Evolutionary conservation across 1,284 basidiomycete genomes (phyloP), one percentile per base, ranked within the genome.

Genomic region (Phellopilus nigrolimitatus): DNA sequence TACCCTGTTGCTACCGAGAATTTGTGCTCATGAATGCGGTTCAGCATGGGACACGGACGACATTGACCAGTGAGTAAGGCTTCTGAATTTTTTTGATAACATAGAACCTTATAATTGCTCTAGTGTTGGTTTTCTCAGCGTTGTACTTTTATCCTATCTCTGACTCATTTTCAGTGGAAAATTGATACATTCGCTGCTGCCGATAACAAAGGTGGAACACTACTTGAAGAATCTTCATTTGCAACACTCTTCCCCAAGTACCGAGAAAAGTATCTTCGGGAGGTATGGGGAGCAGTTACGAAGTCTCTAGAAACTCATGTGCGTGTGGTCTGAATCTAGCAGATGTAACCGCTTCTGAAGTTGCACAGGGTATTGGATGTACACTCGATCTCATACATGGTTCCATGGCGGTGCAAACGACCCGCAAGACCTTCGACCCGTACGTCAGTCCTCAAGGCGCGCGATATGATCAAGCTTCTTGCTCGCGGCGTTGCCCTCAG

Each of bases 171-270:
- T 5, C 47, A 91, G 87, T 97, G 95, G 95, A 92, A 91, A 69
- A 72, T 97, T 37, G 87, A 94, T 17, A 68, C 82, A 13, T 95
- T 98, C 70, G 69, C 76, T 49, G 71, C 76, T 2, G 71, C 70
- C 17, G 89, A 95, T 66, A 93, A 91, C 68, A 86, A 84, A 60
- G 81, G 76, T 5, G 84, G 86, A 0, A 79, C 93, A 1, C 93
- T 99, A 68, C 78, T 85, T 3, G 95, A 99, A 67, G 97, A 99
- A 71, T 95, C 91, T 6, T 95, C 91, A 0, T 99, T 99, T 62
- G 95, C 97, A 2, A 97, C 97, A 0, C 81, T 99, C 6, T 99
- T 99, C 68, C 97, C 97, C 25, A 99, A 97, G 70, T 99, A 99
- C 66, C 82, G 97, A 53, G 95, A 99, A 79, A 92, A 90, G 60